Evolutionary conservation across 768 basidiomycete genomes (phyloP).

Genomic region (Phaffia australis): DNA sequence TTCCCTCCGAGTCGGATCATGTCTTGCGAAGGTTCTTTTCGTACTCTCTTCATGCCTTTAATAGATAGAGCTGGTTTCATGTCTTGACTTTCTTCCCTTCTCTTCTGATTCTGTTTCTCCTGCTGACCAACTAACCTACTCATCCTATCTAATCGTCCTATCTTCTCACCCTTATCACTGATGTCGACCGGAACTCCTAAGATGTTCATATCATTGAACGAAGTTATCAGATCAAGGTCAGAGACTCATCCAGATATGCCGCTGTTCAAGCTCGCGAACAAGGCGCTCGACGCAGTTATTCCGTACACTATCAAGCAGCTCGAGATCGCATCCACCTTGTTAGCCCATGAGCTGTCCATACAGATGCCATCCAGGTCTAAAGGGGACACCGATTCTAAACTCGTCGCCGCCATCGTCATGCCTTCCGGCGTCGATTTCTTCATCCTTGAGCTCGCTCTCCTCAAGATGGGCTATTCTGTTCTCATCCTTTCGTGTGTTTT

Average conservation of each 20-base stretch:
- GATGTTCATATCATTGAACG: slow-evolving; percentile 11
- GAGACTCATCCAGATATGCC: not conserved
- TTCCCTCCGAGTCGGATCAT: not conserved
- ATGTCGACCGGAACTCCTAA: not conserved
- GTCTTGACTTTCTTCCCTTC: not conserved
- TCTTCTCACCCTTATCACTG: not conserved
- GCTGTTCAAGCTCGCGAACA: slow-evolving; percentile 13
- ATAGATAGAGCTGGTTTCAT: not conserved
- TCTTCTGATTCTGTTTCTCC: not conserved
- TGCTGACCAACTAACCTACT: not conserved
- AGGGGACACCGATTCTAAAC: slow-evolving; percentile 13
- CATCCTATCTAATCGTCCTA: not conserved
- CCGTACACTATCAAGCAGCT: slow-evolving; percentile 11
- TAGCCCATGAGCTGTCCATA: slow-evolving; percentile 1
- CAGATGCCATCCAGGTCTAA: not conserved
- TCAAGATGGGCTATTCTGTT: slow-evolving; percentile 20
- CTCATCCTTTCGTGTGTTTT: slow-evolving; percentile 12
- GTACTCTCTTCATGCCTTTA: not conserved
- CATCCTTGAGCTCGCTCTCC: slow-evolving; percentile 12
- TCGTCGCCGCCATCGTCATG: slow-evolving; percentile 4
- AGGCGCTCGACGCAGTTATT: not conserved
- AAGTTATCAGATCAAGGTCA: not conserved
- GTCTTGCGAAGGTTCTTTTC: not conserved
- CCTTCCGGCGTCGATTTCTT: slow-evolving; percentile 11
- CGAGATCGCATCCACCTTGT: slow-evolving; percentile 9